Evolutionary conservation across 1,139 yeast genomes (phyloP).

Genomic region (Magnusiomyces clavatus): DNA sequence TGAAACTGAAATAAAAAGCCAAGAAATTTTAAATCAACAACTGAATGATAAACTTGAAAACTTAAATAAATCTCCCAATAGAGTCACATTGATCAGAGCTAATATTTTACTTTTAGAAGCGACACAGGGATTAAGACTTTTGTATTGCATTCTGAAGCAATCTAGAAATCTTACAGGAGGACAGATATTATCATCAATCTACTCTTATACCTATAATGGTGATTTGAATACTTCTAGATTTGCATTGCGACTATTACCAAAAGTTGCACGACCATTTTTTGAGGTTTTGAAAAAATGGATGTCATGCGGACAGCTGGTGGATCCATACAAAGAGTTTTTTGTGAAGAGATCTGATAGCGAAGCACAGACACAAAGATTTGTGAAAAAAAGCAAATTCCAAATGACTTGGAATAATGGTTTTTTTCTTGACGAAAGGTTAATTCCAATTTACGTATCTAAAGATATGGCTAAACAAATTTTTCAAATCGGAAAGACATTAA

Average conservation of each 20-base stretch:
- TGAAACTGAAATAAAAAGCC: constrained; percentile 33
- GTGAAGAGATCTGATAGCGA: constrained; percentile 30
- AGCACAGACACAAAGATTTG: constrained; percentile 8
- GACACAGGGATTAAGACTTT: constrained; percentile 48
- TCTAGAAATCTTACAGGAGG: constrained; percentile 42
- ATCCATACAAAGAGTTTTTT: constrained; percentile 60
- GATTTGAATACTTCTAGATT: constrained; percentile 45
- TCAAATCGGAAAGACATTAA: constrained; percentile 73
- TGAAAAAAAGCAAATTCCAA: constrained; percentile 14
- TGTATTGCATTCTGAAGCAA: constrained; percentile 36
- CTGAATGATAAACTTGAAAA: no score
- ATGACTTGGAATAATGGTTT: constrained; percentile 29
- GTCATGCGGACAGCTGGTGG: constrained; percentile 53
- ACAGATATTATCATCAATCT: constrained; percentile 48
- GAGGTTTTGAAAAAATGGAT: constrained; percentile 63
- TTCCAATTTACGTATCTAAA: constrained; percentile 53
- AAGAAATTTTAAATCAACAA: constrained; percentile 14
- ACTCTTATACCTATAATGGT: constrained; percentile 52
- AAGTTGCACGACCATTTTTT: constrained; percentile 53
- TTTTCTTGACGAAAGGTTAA: constrained; percentile 31
- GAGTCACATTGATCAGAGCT: constrained; percentile 36
- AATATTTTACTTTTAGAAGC: constrained; percentile 44
- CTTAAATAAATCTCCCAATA: background rate
- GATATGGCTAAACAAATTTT: constrained; percentile 48
- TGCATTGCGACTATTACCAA: constrained; percentile 41